Conservation (phyloP, 306 rosid genomes). For the Betula pendula region DNA sequence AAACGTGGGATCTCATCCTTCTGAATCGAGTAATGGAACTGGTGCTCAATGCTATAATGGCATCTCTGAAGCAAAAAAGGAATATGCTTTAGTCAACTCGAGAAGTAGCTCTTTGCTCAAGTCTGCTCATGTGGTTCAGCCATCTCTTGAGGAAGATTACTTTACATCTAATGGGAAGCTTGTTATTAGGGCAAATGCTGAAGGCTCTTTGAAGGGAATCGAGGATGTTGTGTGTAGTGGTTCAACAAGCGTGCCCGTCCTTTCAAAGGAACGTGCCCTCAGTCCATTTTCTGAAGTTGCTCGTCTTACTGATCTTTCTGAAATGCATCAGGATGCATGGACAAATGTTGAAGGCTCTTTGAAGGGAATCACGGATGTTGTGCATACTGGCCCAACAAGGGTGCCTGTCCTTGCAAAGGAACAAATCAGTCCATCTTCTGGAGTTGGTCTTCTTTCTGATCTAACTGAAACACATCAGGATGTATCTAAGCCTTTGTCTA, state of each 20-base stretch:
- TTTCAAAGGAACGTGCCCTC: slow-evolving; percentile 19
- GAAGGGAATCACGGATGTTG: slow-evolving; percentile 29
- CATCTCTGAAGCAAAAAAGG: slow-evolving; percentile 27
- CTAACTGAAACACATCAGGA: slow-evolving; percentile 35
- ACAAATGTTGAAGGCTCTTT: slow-evolving; percentile 22
- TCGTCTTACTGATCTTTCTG: slow-evolving; percentile 26
- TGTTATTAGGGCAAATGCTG: slow-evolving; percentile 21
- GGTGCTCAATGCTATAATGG: slow-evolving; percentile 34
- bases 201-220: slow-evolving; percentile 28
- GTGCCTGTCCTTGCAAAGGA: slow-evolving; percentile 27
- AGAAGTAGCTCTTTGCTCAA: slow-evolving; percentile 28
- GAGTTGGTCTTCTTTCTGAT: slow-evolving; percentile 31
- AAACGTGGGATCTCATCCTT: slow-evolving; percentile 28
- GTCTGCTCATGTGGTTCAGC: slow-evolving; percentile 23
- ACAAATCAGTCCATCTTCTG: slow-evolving; percentile 26
- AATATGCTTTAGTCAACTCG: slow-evolving; percentile 29
- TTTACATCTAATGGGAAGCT: slow-evolving; percentile 13
- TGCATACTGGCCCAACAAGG: slow-evolving; percentile 17
- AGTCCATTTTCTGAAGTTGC: slow-evolving; percentile 32
- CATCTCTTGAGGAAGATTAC: slow-evolving; percentile 27
- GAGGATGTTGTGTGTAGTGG: slow-evolving; percentile 20
- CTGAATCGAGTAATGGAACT: slow-evolving; percentile 29
- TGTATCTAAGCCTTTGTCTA: slow-evolving; percentile 41
- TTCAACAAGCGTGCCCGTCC: slow-evolving; percentile 27
- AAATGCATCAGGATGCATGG: no score